Percentiles rank a stretch among this genome's conserved stretches.
Conservation (phyloP, 768 basidiomycete species). For the Suillus fuscotomentosus region DNA sequence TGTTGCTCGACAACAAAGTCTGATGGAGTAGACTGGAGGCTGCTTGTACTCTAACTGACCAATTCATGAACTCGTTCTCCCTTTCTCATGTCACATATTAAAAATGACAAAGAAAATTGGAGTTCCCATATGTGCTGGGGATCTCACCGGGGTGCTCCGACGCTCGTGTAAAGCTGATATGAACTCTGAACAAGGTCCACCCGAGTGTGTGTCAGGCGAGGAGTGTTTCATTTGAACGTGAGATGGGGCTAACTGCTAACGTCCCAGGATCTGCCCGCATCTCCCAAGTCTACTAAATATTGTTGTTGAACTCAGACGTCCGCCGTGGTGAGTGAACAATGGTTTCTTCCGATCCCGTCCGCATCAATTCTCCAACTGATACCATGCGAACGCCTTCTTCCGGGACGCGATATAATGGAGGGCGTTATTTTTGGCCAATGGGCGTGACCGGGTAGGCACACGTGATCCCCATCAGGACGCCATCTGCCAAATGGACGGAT, state of each 20-base stretch:
- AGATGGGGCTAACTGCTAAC: not conserved
- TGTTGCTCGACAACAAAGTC: not conserved
- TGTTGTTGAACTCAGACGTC: not conserved
- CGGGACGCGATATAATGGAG: not conserved
- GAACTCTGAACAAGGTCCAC: not conserved
- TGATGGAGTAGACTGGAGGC: not conserved
- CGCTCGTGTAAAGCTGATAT: not conserved
- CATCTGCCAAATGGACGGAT: not conserved
- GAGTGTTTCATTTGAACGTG: not conserved
- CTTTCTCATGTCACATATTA: not conserved
- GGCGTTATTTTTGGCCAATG: not conserved
- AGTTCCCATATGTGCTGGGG: not conserved
- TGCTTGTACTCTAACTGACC: not conserved
- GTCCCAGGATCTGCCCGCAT: not conserved
- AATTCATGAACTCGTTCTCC: not conserved
- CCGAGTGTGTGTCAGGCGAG: not conserved
- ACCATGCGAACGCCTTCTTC: not conserved
- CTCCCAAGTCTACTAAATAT: not conserved
- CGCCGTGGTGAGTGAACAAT: not conserved
- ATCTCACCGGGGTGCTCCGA: not conserved
- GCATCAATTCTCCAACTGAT: not conserved
- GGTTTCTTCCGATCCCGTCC: not conserved
- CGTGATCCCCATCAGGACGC: slow-evolving; percentile 10
- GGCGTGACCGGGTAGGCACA: slow-evolving; percentile 7
- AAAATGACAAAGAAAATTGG: not conserved